phyloP scores from a whole-genome alignment of 1,284 basidiomycete species.

The Ceratobasidium sp. region DNA sequence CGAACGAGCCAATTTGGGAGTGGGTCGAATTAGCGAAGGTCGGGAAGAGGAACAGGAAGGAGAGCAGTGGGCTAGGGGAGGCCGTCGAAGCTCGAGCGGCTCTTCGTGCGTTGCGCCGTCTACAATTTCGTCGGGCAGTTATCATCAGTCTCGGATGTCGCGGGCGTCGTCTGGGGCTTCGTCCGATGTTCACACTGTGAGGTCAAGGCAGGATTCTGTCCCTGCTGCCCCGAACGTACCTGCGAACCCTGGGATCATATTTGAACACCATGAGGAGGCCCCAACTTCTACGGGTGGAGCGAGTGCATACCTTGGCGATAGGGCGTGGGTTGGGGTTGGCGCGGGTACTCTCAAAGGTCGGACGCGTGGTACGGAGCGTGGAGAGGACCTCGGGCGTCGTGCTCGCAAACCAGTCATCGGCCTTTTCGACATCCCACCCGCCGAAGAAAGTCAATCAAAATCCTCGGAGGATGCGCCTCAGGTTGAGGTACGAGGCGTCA shows the following conservation, averaged over 20 bases:
- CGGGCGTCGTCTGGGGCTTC: conserved; percentile 53
- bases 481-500: conserved; percentile 36
- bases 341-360: background rate
- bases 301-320: conserved; percentile 14
- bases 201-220: conserved; percentile 64
- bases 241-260: conserved; percentile 8
- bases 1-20: conserved; percentile 56
- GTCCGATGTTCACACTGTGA: conserved; percentile 66
- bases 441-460: conserved; percentile 1
- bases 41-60: conserved; percentile 58
- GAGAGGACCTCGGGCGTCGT: background rate
- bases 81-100: conserved; percentile 65
- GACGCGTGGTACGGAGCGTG: conserved; percentile 6
- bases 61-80: conserved; percentile 52
- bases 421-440: conserved; percentile 21
- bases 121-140: conserved; percentile 56
- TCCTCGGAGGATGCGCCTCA: background rate
- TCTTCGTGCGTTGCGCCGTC: conserved; percentile 72
- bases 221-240: conserved; percentile 2
- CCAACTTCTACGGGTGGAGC: background rate
- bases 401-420: conserved; percentile 31
- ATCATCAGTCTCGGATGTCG: conserved; percentile 21
- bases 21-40: conserved; percentile 25
- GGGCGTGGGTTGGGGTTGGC: conserved; percentile 21
- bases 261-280: conserved; percentile 8